Base-by-base conservation (phyloP, 75 land plant genomes). In the Isoetes taiwanensis region DNA sequence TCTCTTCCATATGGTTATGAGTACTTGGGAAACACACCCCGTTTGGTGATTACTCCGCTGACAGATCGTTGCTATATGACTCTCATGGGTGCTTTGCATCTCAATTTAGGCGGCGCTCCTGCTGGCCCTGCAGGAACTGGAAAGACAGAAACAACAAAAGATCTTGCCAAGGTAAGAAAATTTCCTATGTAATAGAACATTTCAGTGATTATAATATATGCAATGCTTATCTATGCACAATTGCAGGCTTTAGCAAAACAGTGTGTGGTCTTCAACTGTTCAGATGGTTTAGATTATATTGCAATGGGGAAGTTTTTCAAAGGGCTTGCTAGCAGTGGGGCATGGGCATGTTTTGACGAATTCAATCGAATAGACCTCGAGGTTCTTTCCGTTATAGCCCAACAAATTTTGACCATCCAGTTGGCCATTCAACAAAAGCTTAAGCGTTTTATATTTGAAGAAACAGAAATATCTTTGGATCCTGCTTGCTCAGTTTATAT, bases 291-390 rank as follows among this genome's bases (percentile, higher is more conserved):
- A 17, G 72, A 70, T 43, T 70, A 70, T 32, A 29, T 70, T 27
- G 72, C 72, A 0, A 70, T 70, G 72, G 72, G 72, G 1, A 70
- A 70, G 60, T 70, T 70, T 48, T 70, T 70, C 30, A 70, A 70
- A 50, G 72, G 72, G 30, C 58, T 62, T 55, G 70, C 70, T 4
- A 67, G 70, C 38, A 59, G 70, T 59, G 70, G 70, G 31, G 70
- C 70, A 46, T 67, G 70, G 70, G 70, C 70, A 1, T 67, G 72
- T 32, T 70, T 70, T 35, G 72, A 70, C 26, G 67, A 70, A 30
- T 70, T 70, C 58, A 70, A 70, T 52, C 67, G 59, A 20, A 67
- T 67, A 37, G 70, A 67, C 53, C 38, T 67, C 23, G 70, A 67
- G 52, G 70, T 67, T 24, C 61, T 67, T 34, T 67, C 70, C 8